A percentile compares a stretch with the other conserved stretches of the same genome.
These are phyloP conservation scores for Creolimax fragrantissima DNA, from an alignment of 78 protist genomes.

Conservation along the genomic window DNA sequence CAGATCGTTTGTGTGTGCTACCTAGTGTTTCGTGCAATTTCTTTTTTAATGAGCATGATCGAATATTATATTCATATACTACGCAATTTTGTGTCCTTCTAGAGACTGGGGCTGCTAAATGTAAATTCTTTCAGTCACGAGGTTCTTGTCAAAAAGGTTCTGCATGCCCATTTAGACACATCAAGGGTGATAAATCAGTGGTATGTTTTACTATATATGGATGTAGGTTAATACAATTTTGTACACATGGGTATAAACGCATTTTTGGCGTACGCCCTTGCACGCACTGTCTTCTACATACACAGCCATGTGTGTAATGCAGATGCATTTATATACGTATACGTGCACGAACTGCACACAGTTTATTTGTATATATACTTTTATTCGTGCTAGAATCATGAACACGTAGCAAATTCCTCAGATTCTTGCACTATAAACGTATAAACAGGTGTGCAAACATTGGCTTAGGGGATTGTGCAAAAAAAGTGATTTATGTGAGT, in stretches of 20 bases:
- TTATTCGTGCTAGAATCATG: not conserved
- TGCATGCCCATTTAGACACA: not conserved
- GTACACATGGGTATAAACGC: too few relatives aligned
- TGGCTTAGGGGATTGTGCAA: constrained; percentile 86
- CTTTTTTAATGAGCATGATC: not conserved
- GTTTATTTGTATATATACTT: not conserved
- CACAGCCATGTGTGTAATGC: not conserved
- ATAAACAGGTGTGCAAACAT: constrained; percentile 75
- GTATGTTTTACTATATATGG: too few relatives aligned
- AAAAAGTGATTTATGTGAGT: constrained; percentile 81
- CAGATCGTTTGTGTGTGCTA: too few relatives aligned
- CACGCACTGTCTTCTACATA: not conserved
- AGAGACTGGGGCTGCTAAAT: constrained; percentile 2
- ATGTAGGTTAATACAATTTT: too few relatives aligned
- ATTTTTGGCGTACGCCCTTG: too few relatives aligned
- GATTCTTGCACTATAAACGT: not conserved
- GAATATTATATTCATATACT: not conserved
- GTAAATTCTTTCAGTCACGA: not conserved
- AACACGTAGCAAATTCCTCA: not conserved
- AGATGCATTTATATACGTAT: not conserved
- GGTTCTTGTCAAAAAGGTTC: not conserved
- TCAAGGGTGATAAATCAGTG: not conserved
- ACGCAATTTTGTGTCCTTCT: not conserved
- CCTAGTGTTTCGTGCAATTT: not conserved
- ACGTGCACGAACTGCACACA: not conserved